A percentile compares a stretch with the other conserved stretches of the same genome.
phyloP scores from a whole-genome alignment of 257 asterid genomes.

The Solanum chmielewskii region DNA sequence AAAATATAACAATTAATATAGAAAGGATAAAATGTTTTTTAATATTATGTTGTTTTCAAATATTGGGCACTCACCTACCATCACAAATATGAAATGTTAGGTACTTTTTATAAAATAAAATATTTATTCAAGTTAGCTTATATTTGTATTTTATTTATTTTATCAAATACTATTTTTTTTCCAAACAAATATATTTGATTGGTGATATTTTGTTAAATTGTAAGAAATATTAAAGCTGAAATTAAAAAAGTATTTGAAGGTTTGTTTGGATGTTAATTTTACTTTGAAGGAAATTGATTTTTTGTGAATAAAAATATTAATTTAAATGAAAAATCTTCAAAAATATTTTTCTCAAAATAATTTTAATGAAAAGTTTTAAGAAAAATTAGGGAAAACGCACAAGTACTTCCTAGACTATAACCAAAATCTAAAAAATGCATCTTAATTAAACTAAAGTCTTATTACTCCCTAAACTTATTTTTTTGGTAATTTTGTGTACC shows the following conservation, averaged over 20 bases:
- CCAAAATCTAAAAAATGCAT: too few relatives aligned
- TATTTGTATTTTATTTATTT: neutral
- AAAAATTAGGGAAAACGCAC: too few relatives aligned
- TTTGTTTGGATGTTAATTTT: neutral
- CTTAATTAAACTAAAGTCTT: too few relatives aligned
- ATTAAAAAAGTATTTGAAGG: neutral
- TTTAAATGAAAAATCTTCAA: neutral
- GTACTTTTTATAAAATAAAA: neutral
- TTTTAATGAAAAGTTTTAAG: neutral
- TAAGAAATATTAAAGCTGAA: neutral
- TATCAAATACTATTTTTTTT: neutral
- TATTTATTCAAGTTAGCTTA: neutral
- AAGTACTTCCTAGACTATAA: fast-evolving
- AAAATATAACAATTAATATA: too few relatives aligned
- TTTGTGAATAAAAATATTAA: neutral
- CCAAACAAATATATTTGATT: neutral
- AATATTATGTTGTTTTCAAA: neutral
- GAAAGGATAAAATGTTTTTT: too few relatives aligned
- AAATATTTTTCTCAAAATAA: neutral
- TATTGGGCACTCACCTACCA: neutral
- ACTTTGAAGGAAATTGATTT: neutral
- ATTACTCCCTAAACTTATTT: too few relatives aligned
- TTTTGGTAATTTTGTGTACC: too few relatives aligned
- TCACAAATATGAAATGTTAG: neutral
- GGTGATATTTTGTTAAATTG: neutral